A percentile compares a stretch with the other conserved stretches of the same genome.
Conservation (phyloP, 2,329 filamentous ascomycete species). For the Botryotinia narcissicola region DNA sequence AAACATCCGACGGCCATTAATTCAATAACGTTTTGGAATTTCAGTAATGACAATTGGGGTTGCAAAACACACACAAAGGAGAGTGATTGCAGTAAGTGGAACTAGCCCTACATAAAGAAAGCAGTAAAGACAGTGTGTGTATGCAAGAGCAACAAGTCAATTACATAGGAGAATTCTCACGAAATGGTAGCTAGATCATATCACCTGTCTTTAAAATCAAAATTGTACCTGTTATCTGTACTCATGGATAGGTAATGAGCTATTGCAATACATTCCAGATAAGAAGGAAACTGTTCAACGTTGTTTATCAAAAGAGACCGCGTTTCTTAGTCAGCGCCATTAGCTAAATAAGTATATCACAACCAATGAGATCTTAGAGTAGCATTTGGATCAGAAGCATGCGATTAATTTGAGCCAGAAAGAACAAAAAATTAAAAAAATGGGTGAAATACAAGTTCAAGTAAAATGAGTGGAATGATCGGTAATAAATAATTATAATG, state of each 20-base stretch:
- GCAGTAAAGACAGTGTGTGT: not conserved
- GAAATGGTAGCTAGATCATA: not conserved
- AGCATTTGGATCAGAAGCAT: not conserved
- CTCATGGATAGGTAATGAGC: not conserved
- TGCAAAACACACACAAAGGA: not conserved
- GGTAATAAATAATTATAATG: not conserved
- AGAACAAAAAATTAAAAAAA: not conserved
- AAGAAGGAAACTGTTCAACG: not conserved
- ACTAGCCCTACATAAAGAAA: not conserved
- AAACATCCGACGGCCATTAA: too few relatives aligned
- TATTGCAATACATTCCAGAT: not conserved
- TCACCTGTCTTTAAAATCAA: not conserved
- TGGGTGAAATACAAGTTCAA: not conserved
- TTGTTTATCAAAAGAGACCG: not conserved
- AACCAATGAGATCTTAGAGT: not conserved
- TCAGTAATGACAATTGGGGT: not conserved
- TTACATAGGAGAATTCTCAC: not conserved
- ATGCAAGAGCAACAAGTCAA: not conserved
- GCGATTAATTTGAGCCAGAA: not conserved
- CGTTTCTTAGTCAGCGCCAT: constrained; percentile 1
- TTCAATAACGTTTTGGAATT: not conserved
- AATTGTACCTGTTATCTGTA: not conserved
- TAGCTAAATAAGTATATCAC: not conserved
- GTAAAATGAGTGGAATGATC: not conserved
- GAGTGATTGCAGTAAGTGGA: not conserved